These are phyloP conservation scores for Akanthomyces lecanii DNA, from an alignment of 2,329 filamentous ascomycete genomes.

Conservation along the genomic window DNA sequence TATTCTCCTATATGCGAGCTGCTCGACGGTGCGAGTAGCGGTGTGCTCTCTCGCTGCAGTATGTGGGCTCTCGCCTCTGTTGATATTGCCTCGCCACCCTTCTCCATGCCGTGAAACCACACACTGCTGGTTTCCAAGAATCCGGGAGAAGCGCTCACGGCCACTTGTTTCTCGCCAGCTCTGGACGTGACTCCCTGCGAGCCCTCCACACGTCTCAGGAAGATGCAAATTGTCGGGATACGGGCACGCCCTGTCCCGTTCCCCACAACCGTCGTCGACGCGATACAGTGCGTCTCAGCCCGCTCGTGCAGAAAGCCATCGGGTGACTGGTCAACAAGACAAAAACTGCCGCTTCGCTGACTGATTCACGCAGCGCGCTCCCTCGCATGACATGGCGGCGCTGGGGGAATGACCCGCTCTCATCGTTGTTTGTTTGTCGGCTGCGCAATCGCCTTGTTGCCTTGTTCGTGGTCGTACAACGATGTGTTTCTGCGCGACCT, in stretches of 20 bases:
- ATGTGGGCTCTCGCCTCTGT: neutral
- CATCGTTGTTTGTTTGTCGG: neutral
- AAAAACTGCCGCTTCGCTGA: neutral
- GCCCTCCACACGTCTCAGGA: no score
- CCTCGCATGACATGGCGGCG: neutral
- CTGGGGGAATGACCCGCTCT: neutral
- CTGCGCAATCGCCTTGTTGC: neutral
- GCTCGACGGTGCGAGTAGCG: neutral
- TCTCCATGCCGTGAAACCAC: neutral
- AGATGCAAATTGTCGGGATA: no score
- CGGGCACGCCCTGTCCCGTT: no score
- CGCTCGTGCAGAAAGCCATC: neutral
- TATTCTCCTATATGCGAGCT: neutral
- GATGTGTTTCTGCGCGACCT: neutral
- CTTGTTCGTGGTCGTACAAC: neutral
- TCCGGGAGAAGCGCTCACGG: neutral
- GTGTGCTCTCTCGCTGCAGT: neutral
- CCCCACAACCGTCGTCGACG: neutral
- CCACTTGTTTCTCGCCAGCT: neutral
- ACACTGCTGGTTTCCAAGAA: neutral
- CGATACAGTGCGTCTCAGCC: neutral
- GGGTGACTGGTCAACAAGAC: neutral
- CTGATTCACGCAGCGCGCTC: neutral
- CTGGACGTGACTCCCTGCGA: no score
- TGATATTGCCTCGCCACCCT: constrained; percentile 5